phyloP scores from a whole-genome alignment of 2,329 filamentous ascomycete species.

The Pseudogymnoascus sp. region DNA sequence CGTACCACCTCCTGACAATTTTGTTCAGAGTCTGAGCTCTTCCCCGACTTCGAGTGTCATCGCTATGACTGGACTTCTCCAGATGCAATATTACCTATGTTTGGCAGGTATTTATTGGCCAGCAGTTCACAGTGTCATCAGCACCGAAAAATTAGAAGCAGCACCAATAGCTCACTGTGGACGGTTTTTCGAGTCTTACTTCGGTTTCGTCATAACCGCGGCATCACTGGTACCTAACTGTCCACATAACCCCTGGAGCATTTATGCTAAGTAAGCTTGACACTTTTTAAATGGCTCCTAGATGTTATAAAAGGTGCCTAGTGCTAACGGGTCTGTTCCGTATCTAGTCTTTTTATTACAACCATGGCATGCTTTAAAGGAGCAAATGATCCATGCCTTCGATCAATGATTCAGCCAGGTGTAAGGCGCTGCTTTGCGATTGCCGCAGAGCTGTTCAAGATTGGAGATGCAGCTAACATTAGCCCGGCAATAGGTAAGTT shows the following conservation, averaged over 20 bases:
- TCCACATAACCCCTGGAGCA: not conserved
- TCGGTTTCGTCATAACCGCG: not conserved
- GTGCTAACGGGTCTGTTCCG: not conserved
- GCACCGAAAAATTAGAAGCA: not conserved
- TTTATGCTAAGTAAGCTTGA: not conserved
- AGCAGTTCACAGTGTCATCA: constrained; percentile 21
- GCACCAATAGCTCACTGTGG: constrained; percentile 12
- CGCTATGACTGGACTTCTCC: constrained; percentile 18
- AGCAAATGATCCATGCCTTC: not conserved
- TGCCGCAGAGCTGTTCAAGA: constrained; percentile 4
- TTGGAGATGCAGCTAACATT: not conserved
- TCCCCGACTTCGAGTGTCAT: constrained; percentile 8
- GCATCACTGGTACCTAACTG: not conserved
- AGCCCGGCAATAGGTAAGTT: constrained; percentile 9
- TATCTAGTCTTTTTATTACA: not conserved
- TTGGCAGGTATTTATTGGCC: constrained; percentile 30
- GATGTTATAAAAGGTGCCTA: not conserved
- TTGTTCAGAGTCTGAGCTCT: not conserved
- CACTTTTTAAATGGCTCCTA: not conserved
- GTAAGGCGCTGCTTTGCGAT: constrained; percentile 3
- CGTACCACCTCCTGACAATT: not conserved
- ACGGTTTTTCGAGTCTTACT: constrained; percentile 18
- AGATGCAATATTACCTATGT: constrained; percentile 29
- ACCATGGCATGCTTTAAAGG: constrained; percentile 7
- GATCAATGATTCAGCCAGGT: not conserved